Base-by-base conservation (phyloP, 2,329 filamentous ascomycete species). In the Parastagonospora nodorum region DNA sequence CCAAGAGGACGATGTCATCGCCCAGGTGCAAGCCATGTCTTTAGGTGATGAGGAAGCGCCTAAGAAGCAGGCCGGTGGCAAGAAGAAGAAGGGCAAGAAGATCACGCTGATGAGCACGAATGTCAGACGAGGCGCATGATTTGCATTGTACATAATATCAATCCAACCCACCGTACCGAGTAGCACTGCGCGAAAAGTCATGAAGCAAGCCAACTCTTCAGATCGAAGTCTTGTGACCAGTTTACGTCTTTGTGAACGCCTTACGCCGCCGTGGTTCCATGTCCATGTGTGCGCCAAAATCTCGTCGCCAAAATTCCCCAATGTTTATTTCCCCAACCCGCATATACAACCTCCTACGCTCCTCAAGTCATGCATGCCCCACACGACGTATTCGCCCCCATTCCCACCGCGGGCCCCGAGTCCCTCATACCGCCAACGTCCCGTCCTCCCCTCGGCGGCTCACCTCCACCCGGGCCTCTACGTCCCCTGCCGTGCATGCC, bases 21-120 rank as follows among this genome's bases (percentile, higher is more conserved):
- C 79, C 4, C 78, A 80, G 50, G 77, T 79, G 6, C 77, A 79
- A 50, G 68, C 72, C 4, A 54, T 74, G 59, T 74, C 72, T 4
- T 39, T 74, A 11, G 64, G 61, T 4, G 69, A 66, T 50, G 63
- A 48, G 29, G 66, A 63, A 50, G 63, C 53, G 31, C 45, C 53
- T 10, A 72, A 67, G 55, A 75, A 73, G 62, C 59, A 58, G 27
- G 62, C 63, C 2, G 76, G 74, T 8, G 77, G 79, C 36, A 84
- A 83, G 70, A 84, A 83, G 71, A 86, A 86, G 75, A 87, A 87
- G 71, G 81, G 80, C 37, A 86, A 85, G 75, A 87, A 87, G 74
- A 88, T 88, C 48, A 88, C 84, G 8, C 67, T 88, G 51, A 87
- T 88, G 85, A 86, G 84, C 52, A 88, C 85, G 27, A 85, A 83